These are phyloP conservation scores for Hemileccinum rubropunctum DNA, from an alignment of 768 basidiomycete species.

Conservation along the genomic window DNA sequence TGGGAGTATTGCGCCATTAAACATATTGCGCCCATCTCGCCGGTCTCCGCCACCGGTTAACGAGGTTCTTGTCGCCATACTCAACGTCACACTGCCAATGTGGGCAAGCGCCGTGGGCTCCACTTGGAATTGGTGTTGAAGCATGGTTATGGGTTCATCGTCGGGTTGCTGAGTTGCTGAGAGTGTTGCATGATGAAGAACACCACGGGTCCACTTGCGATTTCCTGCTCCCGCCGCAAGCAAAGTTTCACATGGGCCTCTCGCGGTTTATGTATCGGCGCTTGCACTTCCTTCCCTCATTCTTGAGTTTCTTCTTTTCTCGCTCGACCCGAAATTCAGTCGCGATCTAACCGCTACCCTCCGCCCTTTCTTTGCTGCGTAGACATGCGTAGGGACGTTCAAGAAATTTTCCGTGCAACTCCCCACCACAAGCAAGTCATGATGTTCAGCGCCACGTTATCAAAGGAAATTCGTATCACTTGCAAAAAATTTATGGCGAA, in stretches of 20 bases:
- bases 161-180: constrained; percentile 38
- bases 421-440: constrained; percentile 99
- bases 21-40: constrained; percentile 42
- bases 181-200: constrained; percentile 34
- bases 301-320: constrained; percentile 51
- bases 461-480: constrained; percentile 94
- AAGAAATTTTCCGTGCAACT: constrained; percentile 99
- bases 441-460: constrained; percentile 99
- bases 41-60: constrained; percentile 31
- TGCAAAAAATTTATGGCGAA: constrained; percentile 99
- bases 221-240: constrained; percentile 33
- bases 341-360: constrained; percentile 61
- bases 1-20: constrained; percentile 42
- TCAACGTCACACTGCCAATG: constrained; percentile 39
- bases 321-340: constrained; percentile 47
- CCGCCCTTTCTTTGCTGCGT: constrained; percentile 47
- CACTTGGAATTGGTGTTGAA: constrained; percentile 38
- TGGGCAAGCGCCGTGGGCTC: constrained; percentile 38
- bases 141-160: constrained; percentile 36
- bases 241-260: constrained; percentile 16
- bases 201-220: constrained; percentile 34
- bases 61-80: constrained; percentile 37
- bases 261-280: constrained; percentile 12
- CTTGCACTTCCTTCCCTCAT: constrained; percentile 24
- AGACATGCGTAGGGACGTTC: constrained; percentile 99